Base-by-base conservation (phyloP, 345 rosid species). In the Hibiscus tridactylites region DNA sequence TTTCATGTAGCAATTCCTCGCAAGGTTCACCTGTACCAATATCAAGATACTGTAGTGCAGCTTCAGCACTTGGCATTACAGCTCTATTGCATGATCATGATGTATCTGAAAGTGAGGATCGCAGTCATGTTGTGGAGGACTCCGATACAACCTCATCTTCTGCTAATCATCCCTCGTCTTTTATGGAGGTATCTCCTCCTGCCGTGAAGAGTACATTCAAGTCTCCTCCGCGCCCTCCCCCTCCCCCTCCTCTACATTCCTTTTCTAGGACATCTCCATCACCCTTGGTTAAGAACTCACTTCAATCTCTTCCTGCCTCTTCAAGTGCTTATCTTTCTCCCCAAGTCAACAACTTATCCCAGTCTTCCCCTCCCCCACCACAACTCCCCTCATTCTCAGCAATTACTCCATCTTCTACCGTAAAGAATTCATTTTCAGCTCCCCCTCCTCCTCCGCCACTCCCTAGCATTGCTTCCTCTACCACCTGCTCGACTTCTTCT, bases 51-150 rank as follows among this genome's bases (percentile, higher is more conserved):
- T 86, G 82, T 71, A 81, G 44, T 73, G 79, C 88, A 24, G 79
- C 39, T 12, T 82, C 88, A 42, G 71, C 54, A 61, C 79, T 89
- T 69, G 97, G 97, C 73, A 91, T 91, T 80, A 86, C 95, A 49
- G 86, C 97, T 74, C 76, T 91, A 76, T 83, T 91, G 81, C 88
- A 86, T 12, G 93, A 91, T 84, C 88, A 88, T 79, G 80, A 63
- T 76, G 31, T 73, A 74, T 81, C 81, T 78, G 76, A 72, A 65
- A 80, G 72, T 62, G 87, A 81, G 75, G 88, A 84, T 78, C 72
- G 64, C 26, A 61, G 75, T 59, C 76, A 70, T 52, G 80, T 79
- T 62, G 68, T 76, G 50, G 70, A 44, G 59, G 56, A 21, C 12
- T 68, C 50, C 28, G 21, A 29, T 66, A 42, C 67, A 46, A 26